A percentile compares a stretch with the other conserved stretches of the same genome.
Evolutionary conservation across 495 filamentous ascomycete species (phyloP).

Genomic region (Tuber microsphaerosporum): DNA sequence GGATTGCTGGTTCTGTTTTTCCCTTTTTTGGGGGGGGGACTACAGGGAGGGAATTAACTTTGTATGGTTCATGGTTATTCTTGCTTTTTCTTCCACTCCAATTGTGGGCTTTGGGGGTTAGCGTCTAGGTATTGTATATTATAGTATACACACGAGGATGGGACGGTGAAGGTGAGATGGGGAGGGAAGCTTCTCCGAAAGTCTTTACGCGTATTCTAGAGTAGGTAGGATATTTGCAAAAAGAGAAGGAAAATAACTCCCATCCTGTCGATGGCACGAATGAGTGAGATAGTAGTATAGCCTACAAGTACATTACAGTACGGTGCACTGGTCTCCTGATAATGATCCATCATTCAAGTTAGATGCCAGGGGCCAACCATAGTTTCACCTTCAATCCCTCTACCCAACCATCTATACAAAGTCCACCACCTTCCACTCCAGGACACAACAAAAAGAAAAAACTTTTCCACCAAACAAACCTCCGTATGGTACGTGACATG

Average conservation of each 20-base stretch:
- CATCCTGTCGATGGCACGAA: not conserved
- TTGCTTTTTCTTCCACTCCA: too few relatives aligned
- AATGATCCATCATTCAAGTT: not conserved
- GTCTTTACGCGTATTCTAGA: not conserved
- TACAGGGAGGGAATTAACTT: too few relatives aligned
- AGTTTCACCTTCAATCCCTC: slow-evolving; percentile 1
- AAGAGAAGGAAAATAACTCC: too few relatives aligned
- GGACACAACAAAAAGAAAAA: not conserved
- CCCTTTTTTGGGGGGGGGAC: too few relatives aligned
- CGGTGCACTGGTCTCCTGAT: not conserved
- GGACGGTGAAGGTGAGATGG: not conserved
- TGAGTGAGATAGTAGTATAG: not conserved
- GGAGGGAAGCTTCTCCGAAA: not conserved
- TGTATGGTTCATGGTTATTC: too few relatives aligned
- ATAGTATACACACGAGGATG: not conserved
- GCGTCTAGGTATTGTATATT: not conserved
- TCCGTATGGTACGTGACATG: not conserved
- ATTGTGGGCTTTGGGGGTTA: not conserved
- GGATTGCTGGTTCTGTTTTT: too few relatives aligned
- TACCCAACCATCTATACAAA: not conserved
- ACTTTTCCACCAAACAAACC: not conserved
- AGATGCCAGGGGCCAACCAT: not conserved
- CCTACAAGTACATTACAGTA: not conserved
- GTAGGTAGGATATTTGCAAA: not conserved
- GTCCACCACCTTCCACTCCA: not conserved